Evolutionary conservation across 1,284 basidiomycete genomes (phyloP), one percentile per base, ranked within the genome.

Genomic region (Ceratobasidium sp.): DNA sequence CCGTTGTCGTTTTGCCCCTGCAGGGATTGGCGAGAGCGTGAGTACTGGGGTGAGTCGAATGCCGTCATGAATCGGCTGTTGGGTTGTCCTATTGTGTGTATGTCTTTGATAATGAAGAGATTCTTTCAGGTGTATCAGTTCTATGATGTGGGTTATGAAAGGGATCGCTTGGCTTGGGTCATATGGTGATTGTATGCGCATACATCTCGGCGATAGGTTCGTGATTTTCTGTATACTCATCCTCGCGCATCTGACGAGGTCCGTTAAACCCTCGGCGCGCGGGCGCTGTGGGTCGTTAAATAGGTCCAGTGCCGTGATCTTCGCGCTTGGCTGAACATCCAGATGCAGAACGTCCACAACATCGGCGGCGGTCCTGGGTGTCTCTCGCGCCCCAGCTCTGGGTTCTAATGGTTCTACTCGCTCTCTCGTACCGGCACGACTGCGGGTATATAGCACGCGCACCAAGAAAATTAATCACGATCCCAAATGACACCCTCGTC

Each of bases 191-290:
- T 63, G 39, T 63, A 63, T 63, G 60, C 60, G 60, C n/a, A 42
- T 63, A 7, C 33, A 3, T 40, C 10, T 39, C 10, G 60, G 33
- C 1, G 39, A 39, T 40, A n/a, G 33, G 39, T 42, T n/a, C 39
- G n/a, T 20, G 20, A 60, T 60, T 33, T 60, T 26, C 33, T 33
- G 4, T 33, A 33, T 33, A 33, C 4, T 42, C n/a, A 15, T 42
- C 60, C 60, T 63, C 60, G 60, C 60, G 60, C 39, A 20, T 39
- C 15, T 33, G 33, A 39, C 42, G 60, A 63, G 60, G 60, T n/a
- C 15, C n/a, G 26, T 28, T 20, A 28, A 63, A 18, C 18, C 18
- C 39, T 63, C 60, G 13, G 39, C 60, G 42, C 60, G 7, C 5
- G 3, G 5, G 28, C 18, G n/a, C 4, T 55, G 33, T 33, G 33